Evolutionary conservation across 2,329 filamentous ascomycete genomes (phyloP), one percentile per base, ranked within the genome.

Genomic region (Botryosphaeria dothidea): DNA sequence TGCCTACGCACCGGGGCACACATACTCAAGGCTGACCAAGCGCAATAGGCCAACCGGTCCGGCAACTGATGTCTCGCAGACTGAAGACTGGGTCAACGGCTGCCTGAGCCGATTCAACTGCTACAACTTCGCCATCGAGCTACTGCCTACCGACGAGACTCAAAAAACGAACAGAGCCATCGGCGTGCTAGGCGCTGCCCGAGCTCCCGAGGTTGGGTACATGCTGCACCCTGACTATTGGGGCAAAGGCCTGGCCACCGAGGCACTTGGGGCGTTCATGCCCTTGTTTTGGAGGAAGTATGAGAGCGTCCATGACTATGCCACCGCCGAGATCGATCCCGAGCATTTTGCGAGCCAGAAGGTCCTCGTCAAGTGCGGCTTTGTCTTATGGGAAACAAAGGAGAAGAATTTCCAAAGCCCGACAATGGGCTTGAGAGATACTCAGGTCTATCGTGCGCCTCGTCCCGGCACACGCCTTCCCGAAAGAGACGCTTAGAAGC

Each of bases 71-170:
- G 9, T 62, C 3, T 58, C 66, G 7, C 69, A 70, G 56, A 72
- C 65, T n/a, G 49, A 58, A 56, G 68, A 70, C 60, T 81, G 79
- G 79, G 75, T 81, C n/a, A 73, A 69, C 70, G 78, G 70, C 68
- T 77, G 69, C 67, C 76, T 69, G 69, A 72, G 65, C 62, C 70
- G 65, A 46, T 66, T 71, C 11, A 72, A 78, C 52, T 83, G 81
- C 31, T 90, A 84, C 80, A 85, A 88, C 72, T 87, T 82, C 68
- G 81, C 82, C 67, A 82, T 90, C 65, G 81, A 85, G 67, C 72
- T 88, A 21, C 70, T 73, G 15, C 17, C 36, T 52, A 21, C 62
- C 43, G 23, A 29, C 51, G 45, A 64, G 64, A 56, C 51, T 51
- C 23, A 38, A 3, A 41, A 23, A n/a, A 56, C 45, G 21, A 71